Conservation (phyloP, 2,329 filamentous ascomycete species). For the Thermothelomyces thermophilus region DNA sequence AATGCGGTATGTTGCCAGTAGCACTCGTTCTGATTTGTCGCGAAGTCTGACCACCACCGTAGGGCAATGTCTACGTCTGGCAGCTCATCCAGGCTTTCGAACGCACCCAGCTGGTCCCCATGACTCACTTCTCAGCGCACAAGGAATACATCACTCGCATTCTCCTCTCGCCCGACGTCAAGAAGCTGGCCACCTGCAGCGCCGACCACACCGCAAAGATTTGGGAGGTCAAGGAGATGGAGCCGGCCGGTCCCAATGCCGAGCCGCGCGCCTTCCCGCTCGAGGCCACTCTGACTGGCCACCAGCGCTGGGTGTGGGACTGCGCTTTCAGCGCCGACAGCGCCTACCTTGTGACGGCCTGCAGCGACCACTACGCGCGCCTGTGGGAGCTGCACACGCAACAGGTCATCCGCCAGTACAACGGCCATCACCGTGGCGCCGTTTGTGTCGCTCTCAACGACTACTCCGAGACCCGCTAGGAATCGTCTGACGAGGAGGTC, state of each 20-base stretch:
- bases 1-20: conserved; percentile 58
- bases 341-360: conserved; percentile 88
- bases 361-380: conserved; percentile 86
- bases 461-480: conserved; percentile 54
- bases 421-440: conserved; percentile 84
- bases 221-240: conserved; percentile 79
- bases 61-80: conserved; percentile 98
- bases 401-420: conserved; percentile 89
- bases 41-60: conserved; percentile 15
- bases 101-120: conserved; percentile 73
- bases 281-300: conserved; percentile 79
- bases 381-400: conserved; percentile 85
- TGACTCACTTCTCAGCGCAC: conserved; percentile 85
- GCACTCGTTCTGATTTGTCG: no score
- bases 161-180: conserved; percentile 85
- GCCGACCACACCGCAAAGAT: conserved; percentile 93
- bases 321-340: conserved; percentile 92
- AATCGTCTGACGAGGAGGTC: conserved; percentile 5
- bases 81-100: conserved; percentile 79
- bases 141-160: conserved; percentile 90
- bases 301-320: conserved; percentile 97
- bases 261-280: conserved; percentile 62
- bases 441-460: conserved; percentile 93
- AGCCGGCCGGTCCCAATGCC: conserved; percentile 32
- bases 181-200: conserved; percentile 87